Conservation (phyloP, 192 early-diverging fungal genomes). For the Podochytrium sp. region DNA sequence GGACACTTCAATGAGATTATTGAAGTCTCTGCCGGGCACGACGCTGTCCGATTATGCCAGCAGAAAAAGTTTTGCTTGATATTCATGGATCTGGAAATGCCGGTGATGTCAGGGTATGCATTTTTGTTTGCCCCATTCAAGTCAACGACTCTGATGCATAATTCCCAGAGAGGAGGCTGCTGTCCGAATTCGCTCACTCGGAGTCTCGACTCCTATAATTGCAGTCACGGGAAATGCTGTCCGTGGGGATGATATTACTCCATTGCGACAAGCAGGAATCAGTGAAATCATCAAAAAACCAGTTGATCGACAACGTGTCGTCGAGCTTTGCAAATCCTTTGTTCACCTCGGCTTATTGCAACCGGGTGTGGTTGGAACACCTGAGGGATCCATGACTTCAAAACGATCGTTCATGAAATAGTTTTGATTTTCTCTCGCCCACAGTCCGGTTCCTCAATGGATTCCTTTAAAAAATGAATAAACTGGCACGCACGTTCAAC, state of each 20-base stretch:
- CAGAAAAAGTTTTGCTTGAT: conserved; percentile 27
- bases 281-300: conserved; percentile 38
- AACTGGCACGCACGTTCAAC: no score
- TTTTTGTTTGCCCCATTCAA: background rate
- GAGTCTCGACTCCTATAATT: conserved; percentile 29
- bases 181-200: conserved; percentile 32
- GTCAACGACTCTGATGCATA: background rate
- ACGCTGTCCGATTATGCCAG: conserved; percentile 29
- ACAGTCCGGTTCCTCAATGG: no score
- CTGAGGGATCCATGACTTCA: no score
- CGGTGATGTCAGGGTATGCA: conserved; percentile 25
- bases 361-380: no score
- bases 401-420: no score
- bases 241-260: conserved; percentile 13
- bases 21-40: conserved; percentile 35
- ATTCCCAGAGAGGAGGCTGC: conserved; percentile 30
- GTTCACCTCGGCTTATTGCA: no score
- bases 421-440: no score
- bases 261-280: conserved; percentile 32
- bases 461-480: no score
- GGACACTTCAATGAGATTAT: conserved; percentile 20
- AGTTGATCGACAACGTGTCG: conserved; percentile 18
- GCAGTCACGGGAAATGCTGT: conserved; percentile 36
- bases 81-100: conserved; percentile 33
- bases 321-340: conserved; percentile 17